A percentile compares a stretch with the other conserved stretches of the same genome.
These are phyloP conservation scores for Osmanthus fragrans DNA, from an alignment of 257 asterid genomes.

Conservation along the genomic window DNA sequence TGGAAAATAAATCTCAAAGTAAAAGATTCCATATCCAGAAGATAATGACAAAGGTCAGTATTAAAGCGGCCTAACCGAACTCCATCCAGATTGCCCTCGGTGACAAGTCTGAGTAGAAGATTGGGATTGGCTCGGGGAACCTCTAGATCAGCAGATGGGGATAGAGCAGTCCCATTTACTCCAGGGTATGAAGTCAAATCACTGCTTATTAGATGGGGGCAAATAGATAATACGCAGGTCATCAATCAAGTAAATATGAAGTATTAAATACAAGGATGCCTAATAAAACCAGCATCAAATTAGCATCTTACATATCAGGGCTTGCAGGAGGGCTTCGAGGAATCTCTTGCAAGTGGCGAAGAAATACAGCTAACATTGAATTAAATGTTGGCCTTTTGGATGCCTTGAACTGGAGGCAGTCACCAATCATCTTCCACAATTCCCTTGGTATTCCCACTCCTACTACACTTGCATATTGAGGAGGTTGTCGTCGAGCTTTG, in stretches of 20 bases:
- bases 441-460: conserved; percentile 98
- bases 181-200: conserved; percentile 50
- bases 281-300: conserved; percentile 9
- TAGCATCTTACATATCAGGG: conserved; percentile 81
- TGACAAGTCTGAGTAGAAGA: conserved; percentile 69
- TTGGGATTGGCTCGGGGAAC: conserved; percentile 54
- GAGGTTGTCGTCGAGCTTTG: conserved; percentile 80
- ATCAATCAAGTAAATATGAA: conserved; percentile 19
- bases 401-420: conserved; percentile 89
- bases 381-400: conserved; percentile 89
- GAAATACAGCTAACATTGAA: conserved; percentile 86
- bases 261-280: conserved; percentile 21
- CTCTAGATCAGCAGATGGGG: conserved; percentile 46
- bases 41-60: conserved; percentile 10
- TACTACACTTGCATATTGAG: conserved; percentile 92
- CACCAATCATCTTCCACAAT: conserved; percentile 99
- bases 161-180: conserved; percentile 59
- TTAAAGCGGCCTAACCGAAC: conserved; percentile 64
- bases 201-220: conserved; percentile 47
- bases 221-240: conserved; percentile 21
- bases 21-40: conserved; percentile 16
- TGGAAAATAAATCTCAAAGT: conserved; percentile 20
- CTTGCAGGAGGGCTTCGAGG: conserved; percentile 98
- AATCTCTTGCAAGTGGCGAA: conserved; percentile 89
- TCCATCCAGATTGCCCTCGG: conserved; percentile 76